Evolutionary conservation across 2,329 filamentous ascomycete species (phyloP).

Genomic region (Aspergillus sergii): DNA sequence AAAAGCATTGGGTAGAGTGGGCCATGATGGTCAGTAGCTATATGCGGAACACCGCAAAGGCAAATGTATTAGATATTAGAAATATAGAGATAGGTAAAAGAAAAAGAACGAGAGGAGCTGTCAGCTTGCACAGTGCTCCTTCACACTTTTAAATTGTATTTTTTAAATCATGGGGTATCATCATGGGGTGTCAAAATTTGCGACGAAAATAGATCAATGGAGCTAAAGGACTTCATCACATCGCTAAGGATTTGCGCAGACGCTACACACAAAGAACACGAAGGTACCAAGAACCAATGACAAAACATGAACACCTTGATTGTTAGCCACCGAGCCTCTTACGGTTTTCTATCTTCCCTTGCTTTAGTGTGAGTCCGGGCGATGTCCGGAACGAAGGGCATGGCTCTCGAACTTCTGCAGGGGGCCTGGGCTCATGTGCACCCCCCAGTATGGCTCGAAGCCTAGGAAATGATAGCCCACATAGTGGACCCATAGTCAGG

Average conservation of each 20-base stretch:
- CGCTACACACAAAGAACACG: conserved; percentile 8
- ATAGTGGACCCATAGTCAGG: conserved; percentile 4
- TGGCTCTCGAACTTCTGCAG: conserved; percentile 2
- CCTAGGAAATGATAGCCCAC: not conserved
- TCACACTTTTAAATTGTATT: conserved; percentile 17
- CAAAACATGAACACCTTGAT: not conserved
- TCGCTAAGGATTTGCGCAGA: conserved; percentile 8
- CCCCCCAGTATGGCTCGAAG: conserved; percentile 2
- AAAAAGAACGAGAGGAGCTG: not conserved
- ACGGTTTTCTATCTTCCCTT: conserved; percentile 6
- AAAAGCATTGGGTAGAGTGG: conserved; percentile 35
- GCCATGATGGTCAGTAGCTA: conserved; percentile 25
- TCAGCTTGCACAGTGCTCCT: conserved; percentile 5
- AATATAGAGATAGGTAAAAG: not conserved
- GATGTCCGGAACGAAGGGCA: conserved; percentile 6
- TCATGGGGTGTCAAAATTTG: conserved; percentile 10
- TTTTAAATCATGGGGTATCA: not conserved
- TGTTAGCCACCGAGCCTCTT: conserved; percentile 1
- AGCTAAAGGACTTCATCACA: conserved; percentile 13
- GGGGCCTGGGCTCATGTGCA: conserved; percentile 4
- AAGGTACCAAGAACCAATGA: conserved; percentile 11
- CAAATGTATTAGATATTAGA: not conserved
- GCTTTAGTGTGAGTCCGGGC: conserved; percentile 9
- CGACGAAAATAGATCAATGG: conserved; percentile 17
- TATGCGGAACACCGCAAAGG: conserved; percentile 2